Conservation (phyloP, 2,329 filamentous ascomycete species). For the Claviceps sp. region DNA sequence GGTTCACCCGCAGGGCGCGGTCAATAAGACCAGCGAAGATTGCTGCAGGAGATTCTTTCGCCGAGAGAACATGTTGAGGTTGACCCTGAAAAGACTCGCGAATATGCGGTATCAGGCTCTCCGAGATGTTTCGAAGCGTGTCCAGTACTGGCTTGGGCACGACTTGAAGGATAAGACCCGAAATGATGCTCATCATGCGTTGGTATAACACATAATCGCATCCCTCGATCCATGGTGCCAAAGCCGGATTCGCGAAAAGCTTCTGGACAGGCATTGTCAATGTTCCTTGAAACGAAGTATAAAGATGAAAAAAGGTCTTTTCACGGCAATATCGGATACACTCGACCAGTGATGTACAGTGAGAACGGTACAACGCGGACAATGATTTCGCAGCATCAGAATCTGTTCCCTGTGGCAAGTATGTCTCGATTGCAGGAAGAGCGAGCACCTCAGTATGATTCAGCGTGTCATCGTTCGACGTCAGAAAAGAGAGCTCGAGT, state of each 20-base stretch:
- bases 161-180: constrained; percentile 78
- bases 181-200: constrained; percentile 87
- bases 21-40: constrained; percentile 79
- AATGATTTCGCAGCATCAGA: constrained; percentile 75
- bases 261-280: constrained; percentile 95
- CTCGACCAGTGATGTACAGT: constrained; percentile 90
- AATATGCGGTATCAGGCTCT: constrained; percentile 68
- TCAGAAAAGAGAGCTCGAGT: constrained; percentile 47
- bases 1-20: constrained; percentile 79
- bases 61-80: constrained; percentile 70
- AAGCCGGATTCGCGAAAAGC: constrained; percentile 64
- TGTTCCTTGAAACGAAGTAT: constrained; percentile 89
- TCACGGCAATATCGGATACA: constrained; percentile 93
- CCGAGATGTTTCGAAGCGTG: constrained; percentile 75
- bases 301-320: constrained; percentile 90
- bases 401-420: constrained; percentile 71
- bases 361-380: constrained; percentile 77
- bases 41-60: constrained; percentile 77
- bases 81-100: constrained; percentile 74
- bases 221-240: constrained; percentile 88
- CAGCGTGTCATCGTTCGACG: constrained; percentile 36
- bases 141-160: constrained; percentile 79
- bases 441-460: constrained; percentile 55
- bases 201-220: constrained; percentile 95
- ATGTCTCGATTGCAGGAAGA: constrained; percentile 76